These are phyloP conservation scores for Sporothrix dimorphospora DNA, from an alignment of 2,329 filamentous ascomycete species.

Conservation along the genomic window DNA sequence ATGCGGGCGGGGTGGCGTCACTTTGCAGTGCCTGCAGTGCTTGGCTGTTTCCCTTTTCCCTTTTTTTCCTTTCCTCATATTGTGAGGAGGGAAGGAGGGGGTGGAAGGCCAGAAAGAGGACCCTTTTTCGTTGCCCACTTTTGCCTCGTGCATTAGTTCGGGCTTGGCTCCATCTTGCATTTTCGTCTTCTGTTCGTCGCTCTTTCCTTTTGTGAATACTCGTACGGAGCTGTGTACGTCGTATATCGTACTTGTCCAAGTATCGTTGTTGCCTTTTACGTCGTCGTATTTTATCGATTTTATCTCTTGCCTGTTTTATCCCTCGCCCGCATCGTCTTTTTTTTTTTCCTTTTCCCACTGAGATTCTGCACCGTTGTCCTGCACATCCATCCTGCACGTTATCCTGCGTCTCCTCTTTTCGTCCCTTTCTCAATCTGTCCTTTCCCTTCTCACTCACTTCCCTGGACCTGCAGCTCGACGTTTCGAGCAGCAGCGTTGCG, in stretches of 20 bases:
- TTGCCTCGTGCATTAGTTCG: slow-evolving; percentile 21
- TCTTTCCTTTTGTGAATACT: slow-evolving; percentile 15
- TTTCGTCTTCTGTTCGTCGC: background rate
- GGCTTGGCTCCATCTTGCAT: background rate
- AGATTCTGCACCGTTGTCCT: slow-evolving; percentile 21
- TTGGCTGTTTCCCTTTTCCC: background rate
- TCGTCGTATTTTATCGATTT: background rate
- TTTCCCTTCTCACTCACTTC: background rate
- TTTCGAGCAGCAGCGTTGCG: slow-evolving; percentile 22
- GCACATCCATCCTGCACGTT: background rate
- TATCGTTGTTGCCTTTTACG: background rate
- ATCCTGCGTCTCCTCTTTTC: slow-evolving; percentile 10
- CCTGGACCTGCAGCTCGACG: slow-evolving; percentile 23
- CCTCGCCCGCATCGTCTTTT: background rate
- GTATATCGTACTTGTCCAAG: no score
- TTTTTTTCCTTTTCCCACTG: slow-evolving; percentile 8
- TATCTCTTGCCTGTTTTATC: background rate
- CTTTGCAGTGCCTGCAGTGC: slow-evolving; percentile 1
- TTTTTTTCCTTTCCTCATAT: background rate
- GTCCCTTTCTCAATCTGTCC: background rate
- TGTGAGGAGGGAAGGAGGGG: background rate
- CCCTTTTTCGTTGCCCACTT: slow-evolving; percentile 6
- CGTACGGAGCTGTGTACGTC: background rate
- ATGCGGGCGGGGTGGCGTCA: slow-evolving; percentile 28
- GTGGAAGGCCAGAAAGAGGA: background rate